Conservation (phyloP, 176 grass and related monocot genomes). For the Ensete ventricosum region DNA sequence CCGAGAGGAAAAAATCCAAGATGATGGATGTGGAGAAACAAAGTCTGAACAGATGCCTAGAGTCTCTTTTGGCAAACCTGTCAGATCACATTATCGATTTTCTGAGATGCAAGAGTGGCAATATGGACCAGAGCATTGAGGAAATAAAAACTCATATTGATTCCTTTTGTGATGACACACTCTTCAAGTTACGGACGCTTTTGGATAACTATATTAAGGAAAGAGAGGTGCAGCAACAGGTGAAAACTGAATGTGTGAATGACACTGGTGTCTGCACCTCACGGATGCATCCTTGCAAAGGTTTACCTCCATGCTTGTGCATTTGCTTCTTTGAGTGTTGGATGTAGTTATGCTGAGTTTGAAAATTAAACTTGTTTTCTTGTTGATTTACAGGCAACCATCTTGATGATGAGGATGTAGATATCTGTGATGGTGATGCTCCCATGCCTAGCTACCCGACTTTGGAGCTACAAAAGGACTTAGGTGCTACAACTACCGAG, state of each 20-base stretch:
- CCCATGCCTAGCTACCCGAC: conserved; percentile 32
- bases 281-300: conserved; percentile 60
- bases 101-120: conserved; percentile 39
- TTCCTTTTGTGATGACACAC: conserved; percentile 47
- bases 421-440: conserved; percentile 77
- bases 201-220: conserved; percentile 60
- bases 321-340: neutral
- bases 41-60: conserved; percentile 38
- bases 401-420: conserved; percentile 82
- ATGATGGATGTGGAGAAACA: conserved; percentile 64
- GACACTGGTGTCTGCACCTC: conserved; percentile 72
- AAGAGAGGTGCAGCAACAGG: conserved; percentile 26
- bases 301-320: conserved; percentile 26
- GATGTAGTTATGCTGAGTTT: conserved; percentile 11
- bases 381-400: conserved; percentile 24
- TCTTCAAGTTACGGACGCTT: conserved; percentile 64
- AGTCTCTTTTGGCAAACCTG: conserved; percentile 41
- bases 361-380: conserved; percentile 5
- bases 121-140: conserved; percentile 33
- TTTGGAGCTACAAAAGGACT: conserved; percentile 65
- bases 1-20: conserved; percentile 31
- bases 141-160: conserved; percentile 89
- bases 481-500: conserved; percentile 42
- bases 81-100: conserved; percentile 60
- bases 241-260: conserved; percentile 46